Percentiles rank a stretch among this genome's conserved stretches.
Conservation (phyloP, 2,329 filamentous ascomycete genomes). For the Microsporum audouinii region DNA sequence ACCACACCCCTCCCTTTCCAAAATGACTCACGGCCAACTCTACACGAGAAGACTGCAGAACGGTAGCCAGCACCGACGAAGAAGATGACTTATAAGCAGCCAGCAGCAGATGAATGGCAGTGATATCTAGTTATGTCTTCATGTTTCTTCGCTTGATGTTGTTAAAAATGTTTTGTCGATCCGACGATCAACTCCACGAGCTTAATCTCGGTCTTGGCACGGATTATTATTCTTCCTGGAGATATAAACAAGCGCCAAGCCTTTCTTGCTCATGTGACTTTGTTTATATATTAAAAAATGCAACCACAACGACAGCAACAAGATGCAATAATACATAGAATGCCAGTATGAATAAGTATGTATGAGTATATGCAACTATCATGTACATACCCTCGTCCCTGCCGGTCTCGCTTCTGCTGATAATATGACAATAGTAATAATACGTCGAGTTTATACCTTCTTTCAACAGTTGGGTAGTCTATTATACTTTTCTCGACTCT, state of each 20-base stretch:
- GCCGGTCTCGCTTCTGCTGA: background rate
- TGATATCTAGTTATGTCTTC: background rate
- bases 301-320: background rate
- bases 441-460: background rate
- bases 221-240: background rate
- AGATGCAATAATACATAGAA: background rate
- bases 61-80: too few relatives aligned
- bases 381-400: background rate
- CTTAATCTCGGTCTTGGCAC: background rate
- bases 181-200: conserved; percentile 2
- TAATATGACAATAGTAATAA: background rate
- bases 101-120: too few relatives aligned
- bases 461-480: background rate
- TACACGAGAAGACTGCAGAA: too few relatives aligned
- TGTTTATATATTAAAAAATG: background rate
- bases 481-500: conserved; percentile 6
- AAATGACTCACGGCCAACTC: background rate
- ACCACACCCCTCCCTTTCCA: background rate
- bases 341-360: background rate
- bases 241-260: background rate
- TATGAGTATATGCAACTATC: background rate
- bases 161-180: background rate
- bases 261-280: background rate
- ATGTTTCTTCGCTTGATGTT: background rate
- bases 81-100: background rate